Base-by-base conservation (phyloP, 352 stramenopile genomes). In the Globisporangium takayamanum region DNA sequence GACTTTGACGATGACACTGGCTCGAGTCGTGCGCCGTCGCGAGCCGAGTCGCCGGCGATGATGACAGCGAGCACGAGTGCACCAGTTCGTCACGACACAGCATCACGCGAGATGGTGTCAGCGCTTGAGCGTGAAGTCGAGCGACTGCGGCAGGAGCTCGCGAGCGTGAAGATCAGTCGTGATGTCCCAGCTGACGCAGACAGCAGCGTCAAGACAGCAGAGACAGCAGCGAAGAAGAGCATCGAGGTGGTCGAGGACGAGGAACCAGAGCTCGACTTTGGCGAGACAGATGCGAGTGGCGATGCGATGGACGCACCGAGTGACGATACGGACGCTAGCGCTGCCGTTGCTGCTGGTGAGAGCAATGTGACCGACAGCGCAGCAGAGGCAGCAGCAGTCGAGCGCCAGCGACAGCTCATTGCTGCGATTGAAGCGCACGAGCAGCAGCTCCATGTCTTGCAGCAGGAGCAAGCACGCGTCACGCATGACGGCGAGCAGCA, bases 71-170 rank as follows among this genome's bases (percentile, higher is more conserved):
- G 30, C 8, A 8, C 30, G 30, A 36, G 30, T 39, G 33, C 33
- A 2, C 33, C 33, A 39, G 33, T 12, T 14, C 5, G 33, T 39
- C 33, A 10, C 11, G 33, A 12, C 33, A 14, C 33, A 14, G 14
- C 44, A 18, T 8, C 25, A n/a, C n/a, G 14, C 8, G 33, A 48
- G 11, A 44, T n/a, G 12, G 49, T 58, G 6, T 15, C n/a, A 0
- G 54, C 47, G 5, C 55, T 80, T 44, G 60, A 78, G 39, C 60
- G 62, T 48, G 72, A 80, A 16, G 16, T 80, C 6, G 54, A 67
- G 14, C 62, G 66, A 14, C 36, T 78, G 30, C 65, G 72, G 5
- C 52, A 51, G n/a, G 67, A 74, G 11, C 49, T 80, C 36, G 59
- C 55, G n/a, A 10, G 26, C 39, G 45, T 41, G 1, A 53, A 53